Evolutionary conservation across 2,329 filamentous ascomycete species (phyloP), one percentile per base, ranked within the genome.

Genomic region (Fusarium liriodendri): DNA sequence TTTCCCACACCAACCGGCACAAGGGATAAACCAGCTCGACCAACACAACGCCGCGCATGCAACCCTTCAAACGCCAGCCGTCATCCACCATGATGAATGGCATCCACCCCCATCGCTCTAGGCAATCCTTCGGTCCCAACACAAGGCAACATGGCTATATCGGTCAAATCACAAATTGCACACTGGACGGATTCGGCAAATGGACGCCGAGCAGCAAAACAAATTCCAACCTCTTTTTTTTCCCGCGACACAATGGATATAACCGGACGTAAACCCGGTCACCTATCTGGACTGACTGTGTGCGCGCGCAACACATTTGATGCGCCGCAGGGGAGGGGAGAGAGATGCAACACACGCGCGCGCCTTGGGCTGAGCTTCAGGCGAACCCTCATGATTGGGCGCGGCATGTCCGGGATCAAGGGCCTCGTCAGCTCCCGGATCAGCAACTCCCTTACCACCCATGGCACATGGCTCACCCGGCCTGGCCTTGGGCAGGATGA

Each of bases 371-470:
- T 45, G 38, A 72, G 47, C 59, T 47, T 62, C 62, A 55, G 60
- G 57, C 70, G 38, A 42, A 71, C 66, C 38, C n/a, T 61, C 52
- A 50, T 74, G 73, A 77, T 68, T 75, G 69, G 73, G 40, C 62
- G 59, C 74, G 70, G 72, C 76, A 62, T 65, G 58, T 64, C 75
- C 72, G 71, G 71, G 70, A 72, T 68, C 70, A 73, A 63, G 67
- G 75, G 73, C 62, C 64, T 70, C 66, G 75, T 76, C 75, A 76
- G 75, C 75, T 74, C 60, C 73, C 62, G 64, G 73, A 75, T 76
- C 72, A 77, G 73, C 76, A 76, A 54, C 61, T 72, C 47, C 29
- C 67, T 32, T 29, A 20, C 50, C 11, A 16, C 27, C n/a, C 29
- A 42, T 42, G 38, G 38, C 38, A 29, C 27, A 32, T 69, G 64